Percentiles rank a stretch among this genome's conserved stretches.
These are phyloP conservation scores for Hirsutella minnesotensis DNA, from an alignment of 2,329 filamentous ascomycete genomes.

Conservation along the genomic window DNA sequence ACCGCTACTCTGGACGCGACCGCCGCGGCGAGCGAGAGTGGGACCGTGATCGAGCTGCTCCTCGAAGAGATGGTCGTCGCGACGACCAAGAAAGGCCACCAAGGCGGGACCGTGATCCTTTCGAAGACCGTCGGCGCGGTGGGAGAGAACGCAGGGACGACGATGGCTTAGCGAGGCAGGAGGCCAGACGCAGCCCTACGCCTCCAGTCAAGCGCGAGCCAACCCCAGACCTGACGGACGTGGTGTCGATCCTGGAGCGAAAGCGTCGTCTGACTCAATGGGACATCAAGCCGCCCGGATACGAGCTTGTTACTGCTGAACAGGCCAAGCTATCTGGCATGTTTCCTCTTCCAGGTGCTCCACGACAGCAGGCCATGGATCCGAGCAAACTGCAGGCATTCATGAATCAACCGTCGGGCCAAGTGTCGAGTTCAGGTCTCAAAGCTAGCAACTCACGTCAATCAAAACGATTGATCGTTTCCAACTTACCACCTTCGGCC, in stretches of 20 bases:
- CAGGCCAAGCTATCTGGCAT: constrained; percentile 98
- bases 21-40: constrained; percentile 61
- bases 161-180: constrained; percentile 27
- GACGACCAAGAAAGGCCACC: constrained; percentile 50
- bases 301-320: constrained; percentile 95
- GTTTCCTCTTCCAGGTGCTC: constrained; percentile 95
- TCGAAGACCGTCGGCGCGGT: constrained; percentile 38
- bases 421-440: constrained; percentile 62
- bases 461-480: constrained; percentile 79
- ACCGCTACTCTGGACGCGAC: constrained; percentile 68
- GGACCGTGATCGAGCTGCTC: constrained; percentile 56
- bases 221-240: constrained; percentile 84
- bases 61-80: constrained; percentile 49
- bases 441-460: constrained; percentile 91
- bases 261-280: constrained; percentile 94
- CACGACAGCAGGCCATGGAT: constrained; percentile 90
- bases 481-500: constrained; percentile 64
- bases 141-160: constrained; percentile 31
- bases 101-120: constrained; percentile 45
- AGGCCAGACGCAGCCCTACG: constrained; percentile 60
- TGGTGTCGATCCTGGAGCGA: constrained; percentile 70
- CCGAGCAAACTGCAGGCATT: constrained; percentile 88
- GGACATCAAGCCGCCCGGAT: constrained; percentile 98
- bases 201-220: constrained; percentile 87
- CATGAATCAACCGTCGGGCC: constrained; percentile 75